Conservation (phyloP, 345 rosid species). For the Lenwebbia sp. region DNA sequence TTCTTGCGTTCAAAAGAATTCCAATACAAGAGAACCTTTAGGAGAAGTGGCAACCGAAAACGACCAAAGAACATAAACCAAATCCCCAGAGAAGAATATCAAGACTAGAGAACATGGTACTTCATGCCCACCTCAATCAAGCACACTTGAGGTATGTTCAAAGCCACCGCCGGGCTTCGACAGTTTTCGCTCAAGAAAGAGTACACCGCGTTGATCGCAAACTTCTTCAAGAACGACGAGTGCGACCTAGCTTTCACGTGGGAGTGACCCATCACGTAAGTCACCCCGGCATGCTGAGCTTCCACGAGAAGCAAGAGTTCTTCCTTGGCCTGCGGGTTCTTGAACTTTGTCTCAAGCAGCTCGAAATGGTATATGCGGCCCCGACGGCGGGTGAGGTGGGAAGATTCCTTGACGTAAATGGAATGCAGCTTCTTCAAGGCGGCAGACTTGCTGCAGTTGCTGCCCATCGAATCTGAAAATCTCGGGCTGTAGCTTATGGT, state of each 20-base stretch:
- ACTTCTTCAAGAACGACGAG: conserved; percentile 59
- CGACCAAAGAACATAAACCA: neutral
- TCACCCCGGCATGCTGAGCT: conserved; percentile 67
- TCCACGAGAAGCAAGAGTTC: conserved; percentile 72
- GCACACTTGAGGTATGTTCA: conserved; percentile 82
- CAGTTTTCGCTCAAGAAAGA: conserved; percentile 82
- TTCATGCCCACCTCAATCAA: conserved; percentile 92
- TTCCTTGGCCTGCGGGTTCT: conserved; percentile 52
- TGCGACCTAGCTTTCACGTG: conserved; percentile 61
- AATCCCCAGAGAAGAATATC: neutral
- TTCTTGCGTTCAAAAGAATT: neutral
- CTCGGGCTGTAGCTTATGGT: conserved; percentile 12
- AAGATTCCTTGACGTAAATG: conserved; percentile 56
- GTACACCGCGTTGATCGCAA: conserved; percentile 57
- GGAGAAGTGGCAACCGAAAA: neutral
- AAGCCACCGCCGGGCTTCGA: conserved; percentile 59
- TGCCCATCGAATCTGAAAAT: neutral
- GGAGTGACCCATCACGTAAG: conserved; percentile 71
- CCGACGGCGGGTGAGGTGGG: conserved; percentile 15
- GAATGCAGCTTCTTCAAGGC: conserved; percentile 42
- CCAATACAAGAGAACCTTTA: neutral
- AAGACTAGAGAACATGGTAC: conserved; percentile 25
- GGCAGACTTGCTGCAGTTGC: conserved; percentile 47
- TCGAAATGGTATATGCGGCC: conserved; percentile 35
- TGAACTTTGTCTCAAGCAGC: conserved; percentile 44